Percentiles rank a stretch among this genome's conserved stretches.
Conservation (phyloP, 495 filamentous ascomycete genomes). For the Annulohypoxylon moriforme region DNA sequence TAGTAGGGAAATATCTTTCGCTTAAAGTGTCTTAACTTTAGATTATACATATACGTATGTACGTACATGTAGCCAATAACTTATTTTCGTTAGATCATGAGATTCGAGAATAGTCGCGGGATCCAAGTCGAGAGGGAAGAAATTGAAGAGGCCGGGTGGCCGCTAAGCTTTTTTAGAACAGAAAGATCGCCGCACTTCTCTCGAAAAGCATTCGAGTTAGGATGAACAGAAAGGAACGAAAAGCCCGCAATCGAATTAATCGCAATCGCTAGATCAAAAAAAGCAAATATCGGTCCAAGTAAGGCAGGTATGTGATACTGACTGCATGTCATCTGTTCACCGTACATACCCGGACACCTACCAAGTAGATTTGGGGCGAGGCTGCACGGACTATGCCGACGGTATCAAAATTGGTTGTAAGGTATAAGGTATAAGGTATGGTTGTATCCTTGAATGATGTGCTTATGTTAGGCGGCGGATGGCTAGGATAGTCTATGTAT, state of each 20-base stretch:
- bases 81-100: conserved; percentile 1
- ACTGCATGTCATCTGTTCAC: conserved; percentile 31
- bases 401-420: not conserved
- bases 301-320: conserved; percentile 25
- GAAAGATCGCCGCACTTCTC: conserved; percentile 26
- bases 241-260: conserved; percentile 11
- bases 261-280: too few species aligned
- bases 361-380: conserved; percentile 9
- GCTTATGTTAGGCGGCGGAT: conserved; percentile 4
- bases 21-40: conserved; percentile 1
- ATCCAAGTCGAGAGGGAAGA: not conserved
- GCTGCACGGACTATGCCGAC: conserved; percentile 36
- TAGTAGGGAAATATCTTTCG: conserved; percentile 2
- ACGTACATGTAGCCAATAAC: not conserved
- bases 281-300: conserved; percentile 23
- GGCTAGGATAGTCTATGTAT: not conserved
- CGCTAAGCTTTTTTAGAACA: conserved; percentile 2
- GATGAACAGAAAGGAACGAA: conserved; percentile 8
- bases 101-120: not conserved
- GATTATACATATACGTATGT: not conserved
- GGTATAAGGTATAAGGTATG: conserved; percentile 1
- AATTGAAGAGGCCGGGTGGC: not conserved
- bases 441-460: conserved; percentile 10
- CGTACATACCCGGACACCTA: conserved; percentile 3
- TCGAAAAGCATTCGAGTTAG: not conserved